Conservation (phyloP, 169 alveolate genomes). For the Plasmodium sp. region DNA sequence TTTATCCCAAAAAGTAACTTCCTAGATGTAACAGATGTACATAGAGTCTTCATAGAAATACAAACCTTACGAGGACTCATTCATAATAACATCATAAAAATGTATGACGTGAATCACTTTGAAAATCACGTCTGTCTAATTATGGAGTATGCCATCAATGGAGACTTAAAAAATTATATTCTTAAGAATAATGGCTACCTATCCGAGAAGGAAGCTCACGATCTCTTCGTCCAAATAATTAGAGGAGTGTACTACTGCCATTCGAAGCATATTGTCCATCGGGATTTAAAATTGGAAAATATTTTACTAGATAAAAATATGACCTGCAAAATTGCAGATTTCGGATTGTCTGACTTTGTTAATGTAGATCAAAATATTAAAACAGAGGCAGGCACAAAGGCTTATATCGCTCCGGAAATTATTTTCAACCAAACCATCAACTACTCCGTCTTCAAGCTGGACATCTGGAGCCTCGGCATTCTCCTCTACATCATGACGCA, state of each 20-base stretch:
- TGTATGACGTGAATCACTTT: constrained; percentile 81
- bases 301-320: constrained; percentile 76
- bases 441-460: constrained; percentile 79
- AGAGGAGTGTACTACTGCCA: constrained; percentile 87
- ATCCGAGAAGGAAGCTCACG: constrained; percentile 78
- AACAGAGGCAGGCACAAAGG: constrained; percentile 83
- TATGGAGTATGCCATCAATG: constrained; percentile 79
- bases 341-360: constrained; percentile 77
- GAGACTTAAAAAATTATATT: constrained; percentile 79
- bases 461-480: constrained; percentile 82
- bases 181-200: constrained; percentile 79
- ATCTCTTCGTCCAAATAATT: constrained; percentile 82
- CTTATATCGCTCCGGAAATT: constrained; percentile 83
- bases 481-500: constrained; percentile 84
- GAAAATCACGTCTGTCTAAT: constrained; percentile 80
- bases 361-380: constrained; percentile 75
- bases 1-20: constrained; percentile 79
- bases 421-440: constrained; percentile 76
- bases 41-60: constrained; percentile 80
- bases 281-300: constrained; percentile 84
- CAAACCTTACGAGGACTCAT: constrained; percentile 77
- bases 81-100: constrained; percentile 79
- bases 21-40: constrained; percentile 77
- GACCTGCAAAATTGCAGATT: constrained; percentile 72
- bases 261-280: constrained; percentile 85